A percentile compares a stretch with the other conserved stretches of the same genome.
Evolutionary conservation across 805 yeast genomes (phyloP).

Genomic region (Scheffersomyces stipitis): DNA sequence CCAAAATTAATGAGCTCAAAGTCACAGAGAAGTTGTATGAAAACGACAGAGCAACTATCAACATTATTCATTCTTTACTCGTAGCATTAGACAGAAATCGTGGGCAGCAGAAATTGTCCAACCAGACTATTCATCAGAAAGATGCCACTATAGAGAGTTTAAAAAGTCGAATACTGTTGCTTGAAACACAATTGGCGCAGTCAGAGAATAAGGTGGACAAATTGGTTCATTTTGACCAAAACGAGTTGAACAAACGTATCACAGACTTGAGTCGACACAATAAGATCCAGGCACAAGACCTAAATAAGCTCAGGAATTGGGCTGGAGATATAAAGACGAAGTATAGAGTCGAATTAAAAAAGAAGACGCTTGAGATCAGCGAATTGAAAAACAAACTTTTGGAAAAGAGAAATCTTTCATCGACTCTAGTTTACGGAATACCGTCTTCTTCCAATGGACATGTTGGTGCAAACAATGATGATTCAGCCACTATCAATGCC

Average conservation of each 20-base stretch:
- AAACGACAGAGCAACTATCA: conserved; percentile 34
- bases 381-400: conserved; percentile 33
- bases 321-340: conserved; percentile 29
- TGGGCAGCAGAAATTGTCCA: conserved; percentile 29
- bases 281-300: conserved; percentile 28
- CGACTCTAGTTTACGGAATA: conserved; percentile 26
- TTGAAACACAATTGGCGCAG: conserved; percentile 18
- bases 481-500: conserved; percentile 15
- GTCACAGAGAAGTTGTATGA: conserved; percentile 30
- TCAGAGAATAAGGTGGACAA: conserved; percentile 18
- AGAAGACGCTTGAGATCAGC: conserved; percentile 30
- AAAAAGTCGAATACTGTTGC: conserved; percentile 16
- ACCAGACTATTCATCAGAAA: conserved; percentile 25
- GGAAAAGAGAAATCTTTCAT: conserved; percentile 31
- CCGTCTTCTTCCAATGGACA: conserved; percentile 10
- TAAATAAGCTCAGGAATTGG: conserved; percentile 27
- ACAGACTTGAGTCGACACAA: conserved; percentile 16
- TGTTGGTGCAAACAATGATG: conserved; percentile 3
- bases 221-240: conserved; percentile 16
- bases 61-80: conserved; percentile 35
- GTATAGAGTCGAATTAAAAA: conserved; percentile 36
- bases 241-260: conserved; percentile 12
- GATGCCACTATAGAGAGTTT: conserved; percentile 28
- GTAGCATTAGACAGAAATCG: conserved; percentile 29
- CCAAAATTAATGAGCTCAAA: conserved; percentile 14